Evolutionary conservation across 2,329 filamentous ascomycete genomes (phyloP).

Genomic region (Pseudogymnoascus sp.): DNA sequence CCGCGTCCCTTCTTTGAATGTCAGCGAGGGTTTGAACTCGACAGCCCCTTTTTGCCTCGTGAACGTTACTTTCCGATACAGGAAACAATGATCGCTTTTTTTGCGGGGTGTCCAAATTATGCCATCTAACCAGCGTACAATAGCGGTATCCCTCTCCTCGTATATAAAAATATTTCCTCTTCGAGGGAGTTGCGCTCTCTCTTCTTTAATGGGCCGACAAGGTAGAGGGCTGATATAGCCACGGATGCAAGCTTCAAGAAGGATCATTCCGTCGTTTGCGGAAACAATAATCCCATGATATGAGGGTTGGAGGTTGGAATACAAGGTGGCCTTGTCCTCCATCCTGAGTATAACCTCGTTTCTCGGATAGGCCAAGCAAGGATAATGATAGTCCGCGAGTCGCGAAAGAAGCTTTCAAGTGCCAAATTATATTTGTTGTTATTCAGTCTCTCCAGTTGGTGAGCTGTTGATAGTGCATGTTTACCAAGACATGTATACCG

Average conservation of each 20-base stretch:
- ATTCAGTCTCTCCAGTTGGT: background rate
- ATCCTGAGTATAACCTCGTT: background rate
- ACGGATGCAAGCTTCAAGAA: slow-evolving; percentile 70
- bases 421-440: background rate
- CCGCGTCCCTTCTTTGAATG: background rate
- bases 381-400: background rate
- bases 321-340: background rate
- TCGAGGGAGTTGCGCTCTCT: slow-evolving; percentile 65
- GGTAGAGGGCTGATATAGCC: slow-evolving; percentile 67
- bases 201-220: slow-evolving; percentile 77
- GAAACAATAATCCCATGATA: slow-evolving; percentile 59
- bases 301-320: slow-evolving; percentile 45
- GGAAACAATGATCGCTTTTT: slow-evolving; percentile 27
- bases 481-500: background rate
- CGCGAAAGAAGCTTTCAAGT: background rate
- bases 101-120: slow-evolving; percentile 71
- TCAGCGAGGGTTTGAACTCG: background rate
- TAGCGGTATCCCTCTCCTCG: slow-evolving; percentile 81
- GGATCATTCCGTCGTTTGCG: slow-evolving; percentile 65
- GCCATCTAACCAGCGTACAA: slow-evolving; percentile 91
- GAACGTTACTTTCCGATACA: background rate
- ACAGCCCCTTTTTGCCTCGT: background rate
- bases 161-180: slow-evolving; percentile 89
- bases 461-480: background rate
- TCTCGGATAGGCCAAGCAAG: background rate